Evolutionary conservation across 2,329 filamentous ascomycete genomes (phyloP).

Genomic region (Arthroderma uncinatum): DNA sequence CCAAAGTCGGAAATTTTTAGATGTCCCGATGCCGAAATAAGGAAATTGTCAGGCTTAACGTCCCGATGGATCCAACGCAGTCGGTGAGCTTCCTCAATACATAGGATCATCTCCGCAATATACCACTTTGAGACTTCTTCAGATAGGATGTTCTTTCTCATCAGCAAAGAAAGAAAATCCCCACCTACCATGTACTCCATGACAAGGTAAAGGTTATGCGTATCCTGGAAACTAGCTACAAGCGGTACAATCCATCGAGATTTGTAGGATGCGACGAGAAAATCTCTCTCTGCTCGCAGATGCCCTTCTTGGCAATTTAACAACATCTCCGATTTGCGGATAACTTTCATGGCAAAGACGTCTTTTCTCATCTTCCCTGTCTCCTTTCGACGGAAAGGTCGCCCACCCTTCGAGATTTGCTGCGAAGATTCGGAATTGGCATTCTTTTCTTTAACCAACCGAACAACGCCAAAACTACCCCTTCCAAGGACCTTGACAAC

Average conservation of each 20-base stretch:
- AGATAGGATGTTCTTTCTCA: slow-evolving; percentile 70
- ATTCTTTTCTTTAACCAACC: slow-evolving; percentile 61
- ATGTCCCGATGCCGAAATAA: slow-evolving; percentile 79
- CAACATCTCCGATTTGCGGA: slow-evolving; percentile 87
- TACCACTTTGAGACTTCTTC: slow-evolving; percentile 77
- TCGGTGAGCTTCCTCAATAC: slow-evolving; percentile 81
- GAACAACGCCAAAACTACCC: slow-evolving; percentile 88
- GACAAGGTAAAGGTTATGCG: slow-evolving; percentile 72
- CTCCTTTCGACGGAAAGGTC: slow-evolving; percentile 13
- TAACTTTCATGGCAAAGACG: slow-evolving; percentile 94
- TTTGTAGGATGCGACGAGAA: slow-evolving; percentile 78
- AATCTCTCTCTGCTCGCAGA: slow-evolving; percentile 79
- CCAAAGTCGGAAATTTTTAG: slow-evolving; percentile 95
- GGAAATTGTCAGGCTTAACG: slow-evolving; percentile 94
- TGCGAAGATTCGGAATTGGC: slow-evolving; percentile 6
- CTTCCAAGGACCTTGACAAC: slow-evolving; percentile 74
- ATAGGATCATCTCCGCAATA: slow-evolving; percentile 89
- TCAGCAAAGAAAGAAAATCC: slow-evolving; percentile 78
- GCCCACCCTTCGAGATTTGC: slow-evolving; percentile 9
- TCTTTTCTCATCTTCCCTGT: slow-evolving; percentile 35
- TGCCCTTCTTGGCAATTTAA: slow-evolving; percentile 86
- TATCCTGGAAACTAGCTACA: slow-evolving; percentile 80
- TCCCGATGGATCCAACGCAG: slow-evolving; percentile 89
- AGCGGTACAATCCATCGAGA: slow-evolving; percentile 84
- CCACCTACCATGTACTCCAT: slow-evolving; percentile 99